Evolutionary conservation across 2,329 filamentous ascomycete species (phyloP), one percentile per base, ranked within the genome.

Genomic region (Sclerotinia nivalis): DNA sequence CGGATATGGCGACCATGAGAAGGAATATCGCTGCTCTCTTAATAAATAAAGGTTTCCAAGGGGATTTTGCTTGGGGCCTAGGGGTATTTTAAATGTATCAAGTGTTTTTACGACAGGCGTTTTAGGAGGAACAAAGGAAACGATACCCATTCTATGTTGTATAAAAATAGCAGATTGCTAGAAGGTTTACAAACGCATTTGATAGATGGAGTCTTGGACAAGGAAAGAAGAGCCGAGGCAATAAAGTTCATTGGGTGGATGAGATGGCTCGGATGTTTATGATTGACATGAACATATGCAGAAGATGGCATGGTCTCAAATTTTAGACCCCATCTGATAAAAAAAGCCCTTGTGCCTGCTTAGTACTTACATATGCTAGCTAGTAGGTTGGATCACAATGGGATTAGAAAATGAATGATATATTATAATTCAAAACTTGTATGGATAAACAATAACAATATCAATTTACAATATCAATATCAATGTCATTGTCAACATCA

Each of bases 31-130:
- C 89, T 0, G 86, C 85, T 1, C 84, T 90, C 69, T 79, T 93
- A 13, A 76, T 93, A 49, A 90, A 91, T 67, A 84, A 85, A n/a
- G 89, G 89, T 0, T 91, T 91, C 75, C 83, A 77, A 2, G 87
- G 84, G 5, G 87, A 89, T 1, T 90, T 90, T 70, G 73, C 70
- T 50, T 78, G 76, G 77, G 72, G 71, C 28, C 60, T 52, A 43
- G 71, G 66, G 45, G 75, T 73, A 12, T 71, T 64, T 54, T 69
- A 55, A 69, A 28, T 28, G 49, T 31, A 28, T 34, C 20, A 34
- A 31, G 34, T 34, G 12, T n/a, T 75, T 52, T 52, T 28, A n/a
- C 22, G 47, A 52, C 15, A 8, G 72, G 73, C 69, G 72, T 75
- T 74, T 66, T 59, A 54, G 43, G 55, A 55, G 70, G 66, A 70